phyloP scores from a whole-genome alignment of 441 rosid species.

The Aleurites moluccanus region DNA sequence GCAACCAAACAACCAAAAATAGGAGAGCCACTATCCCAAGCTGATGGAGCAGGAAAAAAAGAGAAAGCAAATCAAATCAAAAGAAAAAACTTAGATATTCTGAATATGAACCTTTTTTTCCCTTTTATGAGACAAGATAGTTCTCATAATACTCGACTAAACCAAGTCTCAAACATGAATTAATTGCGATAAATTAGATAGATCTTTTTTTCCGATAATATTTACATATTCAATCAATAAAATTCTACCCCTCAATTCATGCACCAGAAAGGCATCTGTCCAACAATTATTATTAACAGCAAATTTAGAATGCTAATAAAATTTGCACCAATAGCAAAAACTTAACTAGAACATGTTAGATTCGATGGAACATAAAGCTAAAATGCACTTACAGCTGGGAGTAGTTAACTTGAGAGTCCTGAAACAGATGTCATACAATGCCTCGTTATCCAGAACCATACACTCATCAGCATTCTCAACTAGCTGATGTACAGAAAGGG shows the following conservation, averaged over 20 bases:
- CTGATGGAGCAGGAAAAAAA: not conserved
- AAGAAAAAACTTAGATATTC: not conserved
- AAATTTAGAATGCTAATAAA: not conserved
- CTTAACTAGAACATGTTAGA: not conserved
- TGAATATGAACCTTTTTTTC: not conserved
- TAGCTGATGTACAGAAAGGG: slow-evolving; percentile 35
- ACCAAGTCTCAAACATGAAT: not conserved
- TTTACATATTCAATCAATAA: not conserved
- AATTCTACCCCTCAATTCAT: not conserved
- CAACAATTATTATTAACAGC: no score
- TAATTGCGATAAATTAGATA: not conserved
- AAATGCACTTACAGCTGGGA: slow-evolving; percentile 26
- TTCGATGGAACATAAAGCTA: not conserved
- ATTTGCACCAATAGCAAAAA: not conserved
- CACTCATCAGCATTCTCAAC: slow-evolving; percentile 40
- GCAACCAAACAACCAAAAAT: not conserved
- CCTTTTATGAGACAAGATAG: not conserved
- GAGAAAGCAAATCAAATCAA: not conserved
- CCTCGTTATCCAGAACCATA: slow-evolving; percentile 33
- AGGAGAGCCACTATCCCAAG: not conserved
- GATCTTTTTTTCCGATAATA: not conserved
- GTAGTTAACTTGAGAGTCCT: slow-evolving; percentile 31
- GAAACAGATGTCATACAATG: slow-evolving; percentile 29
- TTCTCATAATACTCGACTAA: not conserved
- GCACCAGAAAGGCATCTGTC: not conserved